Conservation (phyloP, 345 rosid species). For the Euphorbia lathyris region DNA sequence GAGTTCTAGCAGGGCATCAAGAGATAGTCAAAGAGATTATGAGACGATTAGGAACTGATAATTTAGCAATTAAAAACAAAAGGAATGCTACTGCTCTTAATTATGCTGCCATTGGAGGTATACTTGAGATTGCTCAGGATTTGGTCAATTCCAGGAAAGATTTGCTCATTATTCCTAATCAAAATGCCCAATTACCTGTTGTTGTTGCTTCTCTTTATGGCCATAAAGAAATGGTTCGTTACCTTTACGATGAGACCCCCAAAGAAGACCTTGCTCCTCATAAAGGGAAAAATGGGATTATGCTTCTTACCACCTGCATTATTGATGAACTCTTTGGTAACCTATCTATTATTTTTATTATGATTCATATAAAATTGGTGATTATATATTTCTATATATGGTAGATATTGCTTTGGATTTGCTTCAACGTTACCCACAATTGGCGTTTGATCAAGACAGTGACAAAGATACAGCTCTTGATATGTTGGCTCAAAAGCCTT, state of each 20-base stretch:
- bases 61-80: slow-evolving; percentile 33
- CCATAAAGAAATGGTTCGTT: slow-evolving; percentile 50
- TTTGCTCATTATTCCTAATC: slow-evolving; percentile 42
- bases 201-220: slow-evolving; percentile 71
- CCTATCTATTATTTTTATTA: too few relatives aligned
- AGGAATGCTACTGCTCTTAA: slow-evolving; percentile 54
- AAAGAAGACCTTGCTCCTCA: slow-evolving; percentile 44
- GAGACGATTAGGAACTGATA: slow-evolving; percentile 14
- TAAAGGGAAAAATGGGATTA: slow-evolving; percentile 42
- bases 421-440: slow-evolving; percentile 36
- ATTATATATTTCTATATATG: not conserved
- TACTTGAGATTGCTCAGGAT: slow-evolving; percentile 47
- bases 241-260: slow-evolving; percentile 49
- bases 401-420: slow-evolving; percentile 67
- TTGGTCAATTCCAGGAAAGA: slow-evolving; percentile 40
- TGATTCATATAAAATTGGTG: not conserved
- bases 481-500: slow-evolving; percentile 59
- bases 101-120: slow-evolving; percentile 72
- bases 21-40: slow-evolving; percentile 55
- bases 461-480: slow-evolving; percentile 59
- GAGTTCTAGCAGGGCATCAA: slow-evolving; percentile 58
- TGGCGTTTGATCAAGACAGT: slow-evolving; percentile 49
- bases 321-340: slow-evolving; percentile 59
- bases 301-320: slow-evolving; percentile 64
- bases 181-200: slow-evolving; percentile 46